phyloP scores from a whole-genome alignment of 2,329 filamentous ascomycete genomes.

The Penicillium sp. region DNA sequence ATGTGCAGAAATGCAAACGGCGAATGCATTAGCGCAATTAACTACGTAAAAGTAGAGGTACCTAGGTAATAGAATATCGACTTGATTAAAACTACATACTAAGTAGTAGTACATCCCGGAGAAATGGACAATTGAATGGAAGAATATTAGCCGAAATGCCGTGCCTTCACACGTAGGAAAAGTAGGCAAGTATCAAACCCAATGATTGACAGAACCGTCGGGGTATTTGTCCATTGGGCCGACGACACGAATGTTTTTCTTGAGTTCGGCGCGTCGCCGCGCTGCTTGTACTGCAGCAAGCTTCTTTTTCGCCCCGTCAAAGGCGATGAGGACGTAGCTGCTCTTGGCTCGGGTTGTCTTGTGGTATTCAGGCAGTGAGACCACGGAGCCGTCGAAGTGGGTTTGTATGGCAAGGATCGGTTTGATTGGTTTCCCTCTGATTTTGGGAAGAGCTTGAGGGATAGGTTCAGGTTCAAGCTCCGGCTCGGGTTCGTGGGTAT shows the following conservation, averaged over 20 bases:
- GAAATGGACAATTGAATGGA: background rate
- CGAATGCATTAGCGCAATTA: too few species aligned
- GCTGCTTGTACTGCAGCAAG: constrained; percentile 31
- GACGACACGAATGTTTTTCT: constrained; percentile 39
- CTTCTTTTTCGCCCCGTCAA: constrained; percentile 32
- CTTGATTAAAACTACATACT: too few species aligned
- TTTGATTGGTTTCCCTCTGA: background rate
- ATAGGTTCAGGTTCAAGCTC: background rate
- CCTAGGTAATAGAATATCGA: too few species aligned
- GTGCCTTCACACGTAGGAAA: background rate
- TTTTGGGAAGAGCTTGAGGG: background rate
- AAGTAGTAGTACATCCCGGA: background rate
- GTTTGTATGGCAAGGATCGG: constrained; percentile 1
- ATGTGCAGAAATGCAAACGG: too few species aligned
- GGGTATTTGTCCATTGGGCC: constrained; percentile 29
- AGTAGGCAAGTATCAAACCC: constrained; percentile 1
- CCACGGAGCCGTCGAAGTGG: constrained; percentile 13
- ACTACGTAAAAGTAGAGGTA: too few species aligned
- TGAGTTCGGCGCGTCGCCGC: constrained; percentile 33
- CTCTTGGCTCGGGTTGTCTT: constrained; percentile 25
- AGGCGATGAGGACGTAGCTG: constrained; percentile 23
- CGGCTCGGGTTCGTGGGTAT: background rate
- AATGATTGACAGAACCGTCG: constrained; percentile 3
- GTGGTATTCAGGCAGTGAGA: constrained; percentile 17
- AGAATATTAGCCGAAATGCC: background rate